Evolutionary conservation across 352 stramenopile species (phyloP), one percentile per base, ranked within the genome.

Genomic region (Globisporangium nunn): DNA sequence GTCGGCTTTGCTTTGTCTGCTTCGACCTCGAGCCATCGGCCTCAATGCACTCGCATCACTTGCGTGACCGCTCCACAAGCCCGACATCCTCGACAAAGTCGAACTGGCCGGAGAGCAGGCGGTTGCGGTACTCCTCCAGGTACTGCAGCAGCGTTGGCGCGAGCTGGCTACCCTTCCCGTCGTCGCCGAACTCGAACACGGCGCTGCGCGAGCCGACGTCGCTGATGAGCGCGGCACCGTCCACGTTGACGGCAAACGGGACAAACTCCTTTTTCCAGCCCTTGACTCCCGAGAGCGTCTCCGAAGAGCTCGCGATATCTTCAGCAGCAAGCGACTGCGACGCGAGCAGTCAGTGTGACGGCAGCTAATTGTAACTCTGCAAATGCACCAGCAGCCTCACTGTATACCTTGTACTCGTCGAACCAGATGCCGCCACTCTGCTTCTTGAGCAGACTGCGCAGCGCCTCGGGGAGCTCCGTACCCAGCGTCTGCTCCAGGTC

Each of bases 71-170:
- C 61, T 94, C 81, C 40, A 93, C 78, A 51, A 93, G 60, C 2
- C 82, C 85, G n/a, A 91, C 72, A 56, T 88, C 85, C 33, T 92
- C 79, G 44, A 95, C 71, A 54, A 84, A 95, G 64, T 93, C 81
- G 51, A 85, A 92, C 31, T 90, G 78, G 29, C 78, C 78, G 0
- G 81, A 90, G 29, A 95, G 67, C 53, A 95, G 68, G n/a, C 75
- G 69, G 71, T 92, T 91, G 51, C 82, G 74, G 59, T 90, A 95
- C 41, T 67, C 73, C 45, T 95, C 85, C 40, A 95, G 65, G 59
- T 81, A 93, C 44, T 88, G 65, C 41, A 81, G 68, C 14, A 94
- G 67, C 53, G 82, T 78, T 0, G 72, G 43, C 2, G 67, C 75
- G 30, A 91, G 50, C 15, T 85, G 59, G 3, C 69, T 56, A 10